These are phyloP conservation scores for Naganishia albida DNA, from an alignment of 1,284 basidiomycete genomes.

Conservation along the genomic window DNA sequence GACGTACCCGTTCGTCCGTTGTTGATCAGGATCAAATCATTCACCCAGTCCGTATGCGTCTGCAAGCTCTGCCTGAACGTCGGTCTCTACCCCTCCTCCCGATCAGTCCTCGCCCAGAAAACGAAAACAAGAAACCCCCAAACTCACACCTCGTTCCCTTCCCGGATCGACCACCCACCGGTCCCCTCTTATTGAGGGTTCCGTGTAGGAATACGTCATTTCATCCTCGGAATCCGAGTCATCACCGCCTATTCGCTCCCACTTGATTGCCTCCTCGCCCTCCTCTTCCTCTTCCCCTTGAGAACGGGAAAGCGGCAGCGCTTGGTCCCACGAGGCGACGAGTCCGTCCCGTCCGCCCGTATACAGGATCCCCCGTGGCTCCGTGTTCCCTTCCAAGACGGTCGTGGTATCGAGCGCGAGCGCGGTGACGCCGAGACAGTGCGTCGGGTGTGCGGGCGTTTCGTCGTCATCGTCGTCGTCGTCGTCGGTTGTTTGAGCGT, in stretches of 20 bases:
- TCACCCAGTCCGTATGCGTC: constrained; percentile 92
- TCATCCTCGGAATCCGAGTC: constrained; percentile 63
- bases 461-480: too few relatives aligned
- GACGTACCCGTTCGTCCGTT: constrained; percentile 76
- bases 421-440: constrained; percentile 81
- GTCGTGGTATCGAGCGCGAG: constrained; percentile 85
- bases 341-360: constrained; percentile 90
- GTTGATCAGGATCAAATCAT: constrained; percentile 90
- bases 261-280: constrained; percentile 38
- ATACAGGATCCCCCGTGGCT: constrained; percentile 90
- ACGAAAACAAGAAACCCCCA: too few relatives aligned
- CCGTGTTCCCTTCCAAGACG: constrained; percentile 61
- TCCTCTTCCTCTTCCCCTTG: constrained; percentile 42
- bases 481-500: neutral
- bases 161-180: neutral
- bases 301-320: constrained; percentile 62
- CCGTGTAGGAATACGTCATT: constrained; percentile 38
- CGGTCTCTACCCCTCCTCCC: too few relatives aligned
- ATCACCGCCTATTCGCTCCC: constrained; percentile 52
- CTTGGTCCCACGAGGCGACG: constrained; percentile 87
- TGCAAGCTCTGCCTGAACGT: constrained; percentile 79
- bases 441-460: constrained; percentile 62
- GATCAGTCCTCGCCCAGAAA: too few relatives aligned
- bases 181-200: neutral
- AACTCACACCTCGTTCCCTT: constrained; percentile 36